These are phyloP conservation scores for Castanea sativa DNA, from an alignment of 306 rosid genomes.

Conservation along the genomic window DNA sequence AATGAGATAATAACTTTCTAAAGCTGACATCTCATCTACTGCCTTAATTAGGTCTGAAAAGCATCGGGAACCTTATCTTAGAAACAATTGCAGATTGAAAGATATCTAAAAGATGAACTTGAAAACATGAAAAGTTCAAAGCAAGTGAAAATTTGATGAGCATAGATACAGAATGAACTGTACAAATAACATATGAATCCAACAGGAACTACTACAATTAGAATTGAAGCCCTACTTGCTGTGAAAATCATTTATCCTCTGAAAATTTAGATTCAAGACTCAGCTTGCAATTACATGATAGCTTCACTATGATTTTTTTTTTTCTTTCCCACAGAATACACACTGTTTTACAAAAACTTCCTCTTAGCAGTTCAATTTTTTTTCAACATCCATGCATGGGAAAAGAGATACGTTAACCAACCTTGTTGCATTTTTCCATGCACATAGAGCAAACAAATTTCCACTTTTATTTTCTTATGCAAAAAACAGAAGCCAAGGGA, in stretches of 20 bases:
- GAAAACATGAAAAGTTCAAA: background rate
- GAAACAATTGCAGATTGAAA: background rate
- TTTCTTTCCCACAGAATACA: no score
- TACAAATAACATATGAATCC: no score
- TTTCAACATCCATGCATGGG: no score
- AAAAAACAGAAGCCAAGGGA: background rate
- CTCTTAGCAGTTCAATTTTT: no score
- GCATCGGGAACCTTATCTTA: background rate
- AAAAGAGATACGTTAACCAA: background rate
- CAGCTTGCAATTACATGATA: background rate
- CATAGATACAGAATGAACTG: background rate
- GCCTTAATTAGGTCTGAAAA: background rate
- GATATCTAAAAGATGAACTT: background rate
- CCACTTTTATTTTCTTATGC: background rate
- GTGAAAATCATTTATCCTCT: background rate
- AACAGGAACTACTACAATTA: no score
- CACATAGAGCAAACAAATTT: background rate
- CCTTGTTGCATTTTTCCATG: background rate
- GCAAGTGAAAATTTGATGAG: background rate
- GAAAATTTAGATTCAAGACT: background rate
- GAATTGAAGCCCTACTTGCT: background rate
- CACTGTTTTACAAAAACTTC: no score
- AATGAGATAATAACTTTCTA: no score
- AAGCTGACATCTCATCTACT: no score
- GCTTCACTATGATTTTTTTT: no score